Evolutionary conservation across 2,329 filamentous ascomycete genomes (phyloP).

Genomic region (Pseudofabraea citricarpa): DNA sequence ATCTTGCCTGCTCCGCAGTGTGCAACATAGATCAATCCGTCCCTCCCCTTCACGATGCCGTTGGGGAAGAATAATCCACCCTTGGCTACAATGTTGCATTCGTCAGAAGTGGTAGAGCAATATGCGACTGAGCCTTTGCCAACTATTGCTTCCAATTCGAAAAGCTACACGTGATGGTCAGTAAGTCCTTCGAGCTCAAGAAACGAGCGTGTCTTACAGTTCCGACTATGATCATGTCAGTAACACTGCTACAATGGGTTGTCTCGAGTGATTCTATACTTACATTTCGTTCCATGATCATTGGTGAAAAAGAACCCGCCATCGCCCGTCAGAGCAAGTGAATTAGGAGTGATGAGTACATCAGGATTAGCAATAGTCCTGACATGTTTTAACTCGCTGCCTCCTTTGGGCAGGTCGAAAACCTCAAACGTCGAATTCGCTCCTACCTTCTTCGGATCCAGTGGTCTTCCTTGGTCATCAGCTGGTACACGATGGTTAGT

Average conservation of each 20-base stretch:
- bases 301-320: slow-evolving; percentile 29
- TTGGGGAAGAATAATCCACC: slow-evolving; percentile 25
- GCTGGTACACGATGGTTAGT: slow-evolving; percentile 26
- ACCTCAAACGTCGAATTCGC: slow-evolving; percentile 30
- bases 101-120: slow-evolving; percentile 12
- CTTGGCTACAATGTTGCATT: slow-evolving; percentile 18
- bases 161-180: too few species aligned
- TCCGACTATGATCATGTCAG: background rate
- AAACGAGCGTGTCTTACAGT: slow-evolving; percentile 7
- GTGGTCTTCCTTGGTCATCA: slow-evolving; percentile 17
- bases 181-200: too few species aligned
- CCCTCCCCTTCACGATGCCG: slow-evolving; percentile 20
- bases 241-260: background rate
- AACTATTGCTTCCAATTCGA: slow-evolving; percentile 15
- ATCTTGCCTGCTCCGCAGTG: slow-evolving; percentile 23
- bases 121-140: slow-evolving; percentile 21
- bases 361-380: slow-evolving; percentile 25
- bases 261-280: slow-evolving; percentile 1
- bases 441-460: slow-evolving; percentile 22
- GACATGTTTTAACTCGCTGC: slow-evolving; percentile 20
- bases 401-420: slow-evolving; percentile 21
- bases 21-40: slow-evolving; percentile 26
- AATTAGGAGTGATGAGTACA: slow-evolving; percentile 26
- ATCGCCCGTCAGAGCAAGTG: slow-evolving; percentile 20
- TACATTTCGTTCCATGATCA: slow-evolving; percentile 26